These are phyloP conservation scores for Drosera spatulata DNA, from an alignment of 179 eudicot genomes.

Conservation along the genomic window DNA sequence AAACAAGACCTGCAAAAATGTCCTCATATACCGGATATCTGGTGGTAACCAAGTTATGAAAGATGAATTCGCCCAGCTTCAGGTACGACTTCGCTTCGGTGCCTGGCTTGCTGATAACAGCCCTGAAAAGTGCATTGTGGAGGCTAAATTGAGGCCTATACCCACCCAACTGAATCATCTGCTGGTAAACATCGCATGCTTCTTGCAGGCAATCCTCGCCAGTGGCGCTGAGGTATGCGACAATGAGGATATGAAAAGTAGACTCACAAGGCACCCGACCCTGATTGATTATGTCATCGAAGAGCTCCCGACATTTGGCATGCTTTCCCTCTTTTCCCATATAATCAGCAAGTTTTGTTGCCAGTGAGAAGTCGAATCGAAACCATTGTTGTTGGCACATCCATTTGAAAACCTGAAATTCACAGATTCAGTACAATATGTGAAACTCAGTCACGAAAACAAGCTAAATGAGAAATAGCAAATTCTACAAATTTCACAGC, in stretches of 20 bases:
- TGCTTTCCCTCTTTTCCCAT: constrained; percentile 73
- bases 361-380: constrained; percentile 78
- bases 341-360: constrained; percentile 89
- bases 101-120: constrained; percentile 55
- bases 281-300: constrained; percentile 73
- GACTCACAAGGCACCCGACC: constrained; percentile 88
- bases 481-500: neutral
- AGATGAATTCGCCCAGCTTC: constrained; percentile 80
- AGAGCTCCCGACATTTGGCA: constrained; percentile 69
- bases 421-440: constrained; percentile 2
- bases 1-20: constrained; percentile 72
- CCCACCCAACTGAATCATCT: constrained; percentile 87
- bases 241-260: constrained; percentile 69
- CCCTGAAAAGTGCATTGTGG: constrained; percentile 81
- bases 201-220: constrained; percentile 44
- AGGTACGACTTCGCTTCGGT: constrained; percentile 51
- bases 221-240: constrained; percentile 76
- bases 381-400: constrained; percentile 91
- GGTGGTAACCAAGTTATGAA: constrained; percentile 52
- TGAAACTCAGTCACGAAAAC: no score
- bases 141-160: constrained; percentile 78
- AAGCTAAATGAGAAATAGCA: neutral
- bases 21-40: constrained; percentile 66
- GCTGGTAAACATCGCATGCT: constrained; percentile 72
- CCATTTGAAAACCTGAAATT: constrained; percentile 82